A percentile compares a stretch with the other conserved stretches of the same genome.
These are phyloP conservation scores for Pyrenophora teres DNA, from an alignment of 2,329 filamentous ascomycete species.

Conservation along the genomic window DNA sequence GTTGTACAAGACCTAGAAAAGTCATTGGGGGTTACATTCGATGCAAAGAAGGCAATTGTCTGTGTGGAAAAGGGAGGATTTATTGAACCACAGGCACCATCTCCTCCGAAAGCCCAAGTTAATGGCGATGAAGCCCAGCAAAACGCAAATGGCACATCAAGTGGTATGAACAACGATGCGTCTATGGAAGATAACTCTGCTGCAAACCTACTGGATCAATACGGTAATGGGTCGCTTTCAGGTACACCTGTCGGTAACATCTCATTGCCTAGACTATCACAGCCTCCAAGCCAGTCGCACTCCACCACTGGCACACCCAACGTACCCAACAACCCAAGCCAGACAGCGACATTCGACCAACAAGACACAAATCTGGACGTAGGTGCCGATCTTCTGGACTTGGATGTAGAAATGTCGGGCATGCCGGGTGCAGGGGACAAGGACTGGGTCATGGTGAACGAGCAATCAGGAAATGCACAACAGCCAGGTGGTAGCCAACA, in stretches of 20 bases:
- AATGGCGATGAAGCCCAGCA: constrained; percentile 38
- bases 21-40: constrained; percentile 69
- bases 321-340: constrained; percentile 31
- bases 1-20: constrained; percentile 77
- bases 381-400: constrained; percentile 45
- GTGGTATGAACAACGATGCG: constrained; percentile 35
- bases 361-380: constrained; percentile 32
- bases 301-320: constrained; percentile 63
- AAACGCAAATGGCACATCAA: constrained; percentile 42
- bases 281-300: constrained; percentile 62
- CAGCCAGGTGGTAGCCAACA: constrained; percentile 25
- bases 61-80: constrained; percentile 80
- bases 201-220: constrained; percentile 69
- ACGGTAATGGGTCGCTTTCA: constrained; percentile 65
- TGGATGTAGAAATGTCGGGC: constrained; percentile 63
- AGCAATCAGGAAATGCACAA: constrained; percentile 27
- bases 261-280: constrained; percentile 59
- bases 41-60: constrained; percentile 66
- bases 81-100: constrained; percentile 58
- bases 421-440: constrained; percentile 50
- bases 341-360: constrained; percentile 33
- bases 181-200: constrained; percentile 51
- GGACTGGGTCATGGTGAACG: constrained; percentile 46
- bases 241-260: constrained; percentile 65
- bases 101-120: constrained; percentile 33